Base-by-base conservation (phyloP, 345 rosid species). In the Passiflora organensis region DNA sequence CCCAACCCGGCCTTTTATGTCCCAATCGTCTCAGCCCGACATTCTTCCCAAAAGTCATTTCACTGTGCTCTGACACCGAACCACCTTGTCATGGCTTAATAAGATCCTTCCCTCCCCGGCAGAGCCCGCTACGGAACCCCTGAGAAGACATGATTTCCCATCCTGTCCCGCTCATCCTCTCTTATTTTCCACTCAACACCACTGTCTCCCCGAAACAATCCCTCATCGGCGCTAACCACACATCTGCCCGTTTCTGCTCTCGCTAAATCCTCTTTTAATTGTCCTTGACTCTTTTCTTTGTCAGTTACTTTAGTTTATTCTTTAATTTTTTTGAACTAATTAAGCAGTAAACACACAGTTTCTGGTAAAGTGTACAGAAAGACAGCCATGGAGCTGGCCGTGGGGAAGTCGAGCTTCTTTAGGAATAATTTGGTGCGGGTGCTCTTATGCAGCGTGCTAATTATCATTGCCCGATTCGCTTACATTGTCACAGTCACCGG, bases 161-260 rank as follows among this genome's bases (percentile, higher is more conserved):
- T 32, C 68, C 68, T 53, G 50, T 52, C 73, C 75, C 72, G 54
- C 63, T 63, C 0, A 4, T 12, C 1, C 43, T 55, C 17, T 55
- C 48, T 49, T 54, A 37, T 68, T 70, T 62, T 48, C 84, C 63
- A 15, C 63, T 72, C 75, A 57, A 34, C 17, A 18, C 61, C 53
- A 19, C 52, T n/a, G 12, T 15, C 32, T 48, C 57, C 10, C 28
- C 4, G 12, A 45, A 63, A 43, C 56, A 22, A 62, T 16, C 72
- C 68, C 85, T 93, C 73, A 44, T 89, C 86, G 99, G 99, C 64
- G 97, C 87, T 59, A 94, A 89, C 82, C 99, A 89, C 79, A 89
- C 99, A 66, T 83, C 99, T 44, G 89, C 99, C 50, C 96, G 99
- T 20, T 94, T 94, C 89, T 94, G 93, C 72, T 82, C 84, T 38